These are phyloP conservation scores for Austroboletus niveus DNA, from an alignment of 1,284 basidiomycete species.

Conservation along the genomic window DNA sequence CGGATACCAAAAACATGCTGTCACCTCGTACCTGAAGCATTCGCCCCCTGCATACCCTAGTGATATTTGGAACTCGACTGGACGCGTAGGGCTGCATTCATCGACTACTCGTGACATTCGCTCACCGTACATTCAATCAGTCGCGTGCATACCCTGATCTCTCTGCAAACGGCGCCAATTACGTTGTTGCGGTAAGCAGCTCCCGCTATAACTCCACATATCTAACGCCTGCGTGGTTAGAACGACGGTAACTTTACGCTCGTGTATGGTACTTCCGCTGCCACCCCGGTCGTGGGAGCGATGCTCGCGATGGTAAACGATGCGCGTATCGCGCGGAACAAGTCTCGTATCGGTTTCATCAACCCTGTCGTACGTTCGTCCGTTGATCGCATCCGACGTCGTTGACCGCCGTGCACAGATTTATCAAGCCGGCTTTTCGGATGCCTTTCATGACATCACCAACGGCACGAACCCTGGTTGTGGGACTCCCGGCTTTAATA, in stretches of 20 bases:
- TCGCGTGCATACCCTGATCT: slow-evolving; percentile 49
- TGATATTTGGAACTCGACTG: slow-evolving; percentile 48
- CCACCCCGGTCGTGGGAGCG: slow-evolving; percentile 43
- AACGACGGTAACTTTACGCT: slow-evolving; percentile 36
- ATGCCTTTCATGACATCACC: slow-evolving; percentile 43
- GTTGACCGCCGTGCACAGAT: slow-evolving; percentile 16
- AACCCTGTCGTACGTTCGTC: slow-evolving; percentile 32
- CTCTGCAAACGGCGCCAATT: slow-evolving; percentile 42
- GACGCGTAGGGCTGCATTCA: slow-evolving; percentile 33
- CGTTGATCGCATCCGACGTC: too few relatives aligned
- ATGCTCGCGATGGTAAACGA: slow-evolving; percentile 52
- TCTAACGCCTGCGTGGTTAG: slow-evolving; percentile 2
- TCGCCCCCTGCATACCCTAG: slow-evolving; percentile 32
- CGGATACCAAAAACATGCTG: slow-evolving; percentile 36
- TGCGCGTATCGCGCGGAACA: slow-evolving; percentile 37
- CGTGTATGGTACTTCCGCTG: slow-evolving; percentile 40
- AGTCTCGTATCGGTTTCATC: slow-evolving; percentile 41
- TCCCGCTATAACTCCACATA: neutral
- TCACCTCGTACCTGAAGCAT: slow-evolving; percentile 22
- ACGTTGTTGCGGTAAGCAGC: slow-evolving; percentile 28
- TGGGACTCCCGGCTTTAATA: slow-evolving; percentile 37
- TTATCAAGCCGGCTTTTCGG: slow-evolving; percentile 22
- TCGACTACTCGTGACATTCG: neutral
- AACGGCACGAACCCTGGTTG: slow-evolving; percentile 44
- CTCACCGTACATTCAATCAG: slow-evolving; percentile 3